Percentiles rank a stretch among this genome's conserved stretches.
phyloP scores from a whole-genome alignment of 352 stramenopile genomes.

The Phytophthora melonis region DNA sequence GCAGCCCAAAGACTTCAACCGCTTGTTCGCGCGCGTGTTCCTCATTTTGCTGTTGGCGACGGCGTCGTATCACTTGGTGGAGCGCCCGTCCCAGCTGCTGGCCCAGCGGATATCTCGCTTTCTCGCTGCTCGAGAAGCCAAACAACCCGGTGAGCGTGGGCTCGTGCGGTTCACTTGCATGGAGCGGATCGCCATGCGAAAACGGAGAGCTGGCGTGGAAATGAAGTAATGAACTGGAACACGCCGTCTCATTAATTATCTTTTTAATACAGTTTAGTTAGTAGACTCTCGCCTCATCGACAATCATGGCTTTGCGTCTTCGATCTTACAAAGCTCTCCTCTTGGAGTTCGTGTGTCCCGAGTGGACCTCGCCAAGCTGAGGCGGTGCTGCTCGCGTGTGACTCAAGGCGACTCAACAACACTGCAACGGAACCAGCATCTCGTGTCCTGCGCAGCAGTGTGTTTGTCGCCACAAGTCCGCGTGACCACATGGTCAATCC shows the following conservation, averaged over 20 bases:
- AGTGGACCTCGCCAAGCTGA: too few species aligned
- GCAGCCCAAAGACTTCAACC: slow-evolving; percentile 48
- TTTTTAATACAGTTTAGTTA: neutral
- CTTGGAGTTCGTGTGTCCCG: too few species aligned
- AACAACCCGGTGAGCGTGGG: neutral
- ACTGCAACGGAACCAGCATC: neutral
- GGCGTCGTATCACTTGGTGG: slow-evolving; percentile 46
- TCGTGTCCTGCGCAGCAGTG: neutral
- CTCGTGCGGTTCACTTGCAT: slow-evolving; percentile 27
- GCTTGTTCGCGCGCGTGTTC: slow-evolving; percentile 43
- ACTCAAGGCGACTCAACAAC: neutral
- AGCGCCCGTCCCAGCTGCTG: slow-evolving; percentile 58
- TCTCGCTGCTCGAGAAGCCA: slow-evolving; percentile 30
- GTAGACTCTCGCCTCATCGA: too few species aligned
- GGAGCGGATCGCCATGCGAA: slow-evolving; percentile 21
- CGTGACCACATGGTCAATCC: slow-evolving; percentile 1
- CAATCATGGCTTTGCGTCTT: too few species aligned
- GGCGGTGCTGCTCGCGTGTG: too few species aligned
- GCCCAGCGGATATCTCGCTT: slow-evolving; percentile 45
- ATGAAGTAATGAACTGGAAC: slow-evolving; percentile 8
- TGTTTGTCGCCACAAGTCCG: neutral
- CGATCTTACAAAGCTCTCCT: too few species aligned
- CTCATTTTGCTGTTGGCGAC: slow-evolving; percentile 47
- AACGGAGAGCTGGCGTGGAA: slow-evolving; percentile 5
- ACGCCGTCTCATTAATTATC: slow-evolving; percentile 1